Evolutionary conservation across 176 grass and related monocot species (phyloP).

Genomic region (Oryza glaberrima): DNA sequence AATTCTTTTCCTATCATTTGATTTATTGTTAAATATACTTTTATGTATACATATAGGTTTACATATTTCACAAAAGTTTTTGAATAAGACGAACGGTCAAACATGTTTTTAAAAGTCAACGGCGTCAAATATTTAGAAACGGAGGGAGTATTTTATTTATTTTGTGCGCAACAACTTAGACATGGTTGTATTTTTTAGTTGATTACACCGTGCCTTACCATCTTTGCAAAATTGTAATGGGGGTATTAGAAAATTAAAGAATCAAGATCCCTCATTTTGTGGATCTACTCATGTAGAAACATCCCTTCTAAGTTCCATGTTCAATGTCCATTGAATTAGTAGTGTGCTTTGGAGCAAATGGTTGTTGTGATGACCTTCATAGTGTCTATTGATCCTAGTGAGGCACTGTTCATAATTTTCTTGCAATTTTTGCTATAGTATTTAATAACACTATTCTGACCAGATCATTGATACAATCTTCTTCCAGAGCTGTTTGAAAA

Average conservation of each 20-base stretch:
- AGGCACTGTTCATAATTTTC: not conserved
- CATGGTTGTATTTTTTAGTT: too few species aligned
- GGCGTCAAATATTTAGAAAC: too few species aligned
- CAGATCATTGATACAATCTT: not conserved
- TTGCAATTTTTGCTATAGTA: not conserved
- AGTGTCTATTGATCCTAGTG: not conserved
- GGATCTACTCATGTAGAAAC: not conserved
- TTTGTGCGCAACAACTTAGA: too few species aligned
- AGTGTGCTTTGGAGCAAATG: not conserved
- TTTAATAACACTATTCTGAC: not conserved
- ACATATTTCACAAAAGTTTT: too few species aligned
- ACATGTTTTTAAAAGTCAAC: too few species aligned
- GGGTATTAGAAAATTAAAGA: not conserved
- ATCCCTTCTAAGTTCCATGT: not conserved
- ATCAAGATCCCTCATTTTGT: not conserved
- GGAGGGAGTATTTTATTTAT: too few species aligned
- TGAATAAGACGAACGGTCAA: too few species aligned
- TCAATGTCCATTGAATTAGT: constrained; percentile 3
- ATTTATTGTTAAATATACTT: too few species aligned
- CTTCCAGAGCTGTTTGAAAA: not conserved
- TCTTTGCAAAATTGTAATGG: too few species aligned
- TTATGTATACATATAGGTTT: too few species aligned
- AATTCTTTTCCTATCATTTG: too few species aligned
- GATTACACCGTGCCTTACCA: not conserved
- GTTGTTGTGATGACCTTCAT: not conserved